A percentile compares a stretch with the other conserved stretches of the same genome.
Conservation (phyloP, 2,329 filamentous ascomycete genomes). For the Herpomyces periplanetae region DNA sequence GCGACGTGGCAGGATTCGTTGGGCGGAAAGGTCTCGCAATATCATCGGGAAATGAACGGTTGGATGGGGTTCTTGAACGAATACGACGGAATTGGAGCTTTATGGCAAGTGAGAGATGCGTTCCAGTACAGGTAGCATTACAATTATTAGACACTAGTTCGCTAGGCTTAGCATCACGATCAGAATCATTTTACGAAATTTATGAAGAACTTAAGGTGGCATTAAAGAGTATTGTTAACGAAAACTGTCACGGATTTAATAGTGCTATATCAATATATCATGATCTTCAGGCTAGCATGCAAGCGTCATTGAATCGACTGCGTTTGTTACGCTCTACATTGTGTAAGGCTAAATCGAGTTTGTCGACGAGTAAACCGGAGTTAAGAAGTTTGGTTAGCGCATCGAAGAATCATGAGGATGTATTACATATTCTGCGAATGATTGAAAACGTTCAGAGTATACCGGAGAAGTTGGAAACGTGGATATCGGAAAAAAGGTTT, state of each 20-base stretch:
- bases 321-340: slow-evolving; percentile 48
- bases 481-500: slow-evolving; percentile 86
- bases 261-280: slow-evolving; percentile 95
- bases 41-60: too few relatives aligned
- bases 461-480: slow-evolving; percentile 63
- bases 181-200: slow-evolving; percentile 41
- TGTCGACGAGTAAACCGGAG: slow-evolving; percentile 56
- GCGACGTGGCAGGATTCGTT: too few relatives aligned
- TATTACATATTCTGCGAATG: slow-evolving; percentile 42
- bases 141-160: slow-evolving; percentile 81
- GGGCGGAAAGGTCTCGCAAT: too few relatives aligned
- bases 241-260: slow-evolving; percentile 96
- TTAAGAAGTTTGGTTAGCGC: slow-evolving; percentile 54
- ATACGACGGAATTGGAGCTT: slow-evolving; percentile 69
- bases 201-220: slow-evolving; percentile 67
- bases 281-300: slow-evolving; percentile 81
- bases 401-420: slow-evolving; percentile 60
- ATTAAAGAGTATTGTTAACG: slow-evolving; percentile 68
- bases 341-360: slow-evolving; percentile 31
- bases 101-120: slow-evolving; percentile 54
- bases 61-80: slow-evolving; percentile 36
- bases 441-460: slow-evolving; percentile 60
- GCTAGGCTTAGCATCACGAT: slow-evolving; percentile 56
- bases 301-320: slow-evolving; percentile 49
- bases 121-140: slow-evolving; percentile 73